Percentiles rank a stretch among this genome's conserved stretches.
phyloP scores from a whole-genome alignment of 805 yeast genomes.

The Lachancea mirantina region DNA sequence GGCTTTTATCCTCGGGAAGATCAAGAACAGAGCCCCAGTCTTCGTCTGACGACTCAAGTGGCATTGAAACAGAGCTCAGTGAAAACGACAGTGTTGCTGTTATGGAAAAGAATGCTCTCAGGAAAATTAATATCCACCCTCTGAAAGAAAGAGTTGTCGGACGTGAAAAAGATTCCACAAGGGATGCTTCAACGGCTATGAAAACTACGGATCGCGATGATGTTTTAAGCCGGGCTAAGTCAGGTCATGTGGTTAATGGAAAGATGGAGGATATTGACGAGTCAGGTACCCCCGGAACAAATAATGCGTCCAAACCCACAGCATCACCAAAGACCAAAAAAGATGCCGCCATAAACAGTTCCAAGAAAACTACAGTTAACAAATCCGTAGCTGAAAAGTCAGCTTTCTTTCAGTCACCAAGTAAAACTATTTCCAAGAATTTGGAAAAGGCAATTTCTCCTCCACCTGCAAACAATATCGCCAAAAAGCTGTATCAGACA shows the following conservation, averaged over 20 bases:
- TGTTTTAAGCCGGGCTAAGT: too few species aligned
- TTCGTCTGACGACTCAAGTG: constrained; percentile 11
- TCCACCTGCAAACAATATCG: constrained; percentile 6
- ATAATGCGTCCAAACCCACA: too few species aligned
- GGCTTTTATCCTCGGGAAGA: constrained; percentile 17
- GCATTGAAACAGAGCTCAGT: constrained; percentile 16
- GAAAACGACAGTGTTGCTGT: constrained; percentile 13
- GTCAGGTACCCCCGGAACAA: too few species aligned
- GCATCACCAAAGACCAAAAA: too few species aligned
- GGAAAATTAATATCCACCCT: constrained; percentile 18
- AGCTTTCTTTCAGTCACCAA: too few species aligned
- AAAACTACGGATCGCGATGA: too few species aligned
- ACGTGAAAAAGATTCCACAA: not conserved
- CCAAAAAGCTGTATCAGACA: constrained; percentile 7
- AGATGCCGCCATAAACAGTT: too few species aligned
- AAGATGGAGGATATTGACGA: too few species aligned
- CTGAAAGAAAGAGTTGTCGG: constrained; percentile 12
- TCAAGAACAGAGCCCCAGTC: constrained; percentile 8
- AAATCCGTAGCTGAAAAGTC: too few species aligned
- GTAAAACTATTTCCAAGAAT: not conserved
- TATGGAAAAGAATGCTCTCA: constrained; percentile 13
- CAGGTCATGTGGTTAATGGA: too few species aligned
- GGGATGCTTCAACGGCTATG: too few species aligned
- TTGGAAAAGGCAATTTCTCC: constrained; percentile 5
- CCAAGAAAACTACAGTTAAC: too few species aligned